phyloP scores from a whole-genome alignment of 495 filamentous ascomycete species.

The Neurospora pannonica region DNA sequence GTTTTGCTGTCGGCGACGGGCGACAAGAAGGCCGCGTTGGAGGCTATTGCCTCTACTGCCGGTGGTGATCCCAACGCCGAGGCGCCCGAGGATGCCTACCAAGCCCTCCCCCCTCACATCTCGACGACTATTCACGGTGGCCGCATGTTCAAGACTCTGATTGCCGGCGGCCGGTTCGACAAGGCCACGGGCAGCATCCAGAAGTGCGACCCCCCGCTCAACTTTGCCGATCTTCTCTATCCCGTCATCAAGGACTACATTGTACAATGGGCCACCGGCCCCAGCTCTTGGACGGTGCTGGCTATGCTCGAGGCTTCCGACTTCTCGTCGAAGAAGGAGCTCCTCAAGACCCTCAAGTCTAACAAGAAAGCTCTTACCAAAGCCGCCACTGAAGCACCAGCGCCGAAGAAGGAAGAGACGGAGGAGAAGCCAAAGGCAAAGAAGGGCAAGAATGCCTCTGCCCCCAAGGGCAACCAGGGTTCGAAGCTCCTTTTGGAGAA shows the following conservation, averaged over 20 bases:
- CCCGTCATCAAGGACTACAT: conserved; percentile 64
- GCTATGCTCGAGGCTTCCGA: conserved; percentile 69
- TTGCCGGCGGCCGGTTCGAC: conserved; percentile 80
- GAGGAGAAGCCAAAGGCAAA: conserved; percentile 26
- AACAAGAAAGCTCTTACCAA: conserved; percentile 41
- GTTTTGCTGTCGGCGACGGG: conserved; percentile 67
- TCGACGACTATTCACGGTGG: conserved; percentile 55
- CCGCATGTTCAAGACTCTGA: conserved; percentile 82
- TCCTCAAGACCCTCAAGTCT: conserved; percentile 56
- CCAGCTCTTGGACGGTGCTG: conserved; percentile 73
- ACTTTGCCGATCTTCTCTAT: conserved; percentile 72
- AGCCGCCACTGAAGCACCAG: conserved; percentile 36
- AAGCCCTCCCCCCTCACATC: conserved; percentile 35
- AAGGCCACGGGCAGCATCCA: conserved; percentile 53
- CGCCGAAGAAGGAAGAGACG: conserved; percentile 26
- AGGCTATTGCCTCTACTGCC: conserved; percentile 61
- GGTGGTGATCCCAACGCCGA: conserved; percentile 47
- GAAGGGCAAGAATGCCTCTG: background rate
- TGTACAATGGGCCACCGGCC: conserved; percentile 77
- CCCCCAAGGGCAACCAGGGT: conserved; percentile 41
- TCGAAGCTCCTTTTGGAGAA: conserved; percentile 22
- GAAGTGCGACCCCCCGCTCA: conserved; percentile 62
- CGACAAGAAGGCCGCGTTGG: conserved; percentile 59
- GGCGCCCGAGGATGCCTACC: conserved; percentile 30
- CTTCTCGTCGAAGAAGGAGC: conserved; percentile 56